These are phyloP conservation scores for Platanthera guangdongensis DNA, from an alignment of 106 monocot genomes.

Conservation along the genomic window DNA sequence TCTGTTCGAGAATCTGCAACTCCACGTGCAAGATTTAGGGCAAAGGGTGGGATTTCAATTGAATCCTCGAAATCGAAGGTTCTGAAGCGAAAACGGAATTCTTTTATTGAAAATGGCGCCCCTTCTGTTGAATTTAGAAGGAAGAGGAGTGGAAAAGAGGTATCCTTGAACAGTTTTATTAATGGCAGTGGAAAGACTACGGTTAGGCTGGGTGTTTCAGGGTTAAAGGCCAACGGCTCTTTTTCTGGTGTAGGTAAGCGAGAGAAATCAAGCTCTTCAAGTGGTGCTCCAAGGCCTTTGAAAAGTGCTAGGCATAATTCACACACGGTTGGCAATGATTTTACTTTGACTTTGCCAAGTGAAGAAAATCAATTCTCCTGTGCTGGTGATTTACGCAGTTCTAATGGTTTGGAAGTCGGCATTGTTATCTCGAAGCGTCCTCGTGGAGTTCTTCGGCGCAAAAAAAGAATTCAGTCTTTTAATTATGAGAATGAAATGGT, in stretches of 20 bases:
- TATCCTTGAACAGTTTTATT: constrained; percentile 4
- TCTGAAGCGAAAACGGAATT: constrained; percentile 1
- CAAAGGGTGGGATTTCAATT: neutral
- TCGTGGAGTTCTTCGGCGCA: neutral
- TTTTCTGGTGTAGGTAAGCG: neutral
- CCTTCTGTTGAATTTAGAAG: neutral
- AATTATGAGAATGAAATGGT: neutral
- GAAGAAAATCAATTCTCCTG: neutral
- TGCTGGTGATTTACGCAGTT: neutral
- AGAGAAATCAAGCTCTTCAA: neutral
- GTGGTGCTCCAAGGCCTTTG: neutral
- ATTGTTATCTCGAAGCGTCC: constrained; percentile 4
- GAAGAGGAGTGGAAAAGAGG: neutral
- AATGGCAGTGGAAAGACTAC: neutral
- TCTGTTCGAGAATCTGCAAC: neutral
- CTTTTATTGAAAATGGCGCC: neutral
- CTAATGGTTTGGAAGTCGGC: constrained; percentile 2
- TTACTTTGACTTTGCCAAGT: neutral
- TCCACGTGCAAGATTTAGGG: neutral
- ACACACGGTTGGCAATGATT: neutral
- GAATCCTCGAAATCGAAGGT: neutral
- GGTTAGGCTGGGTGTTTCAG: neutral
- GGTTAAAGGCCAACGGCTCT: neutral
- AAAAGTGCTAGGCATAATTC: neutral
- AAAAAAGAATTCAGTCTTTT: neutral